phyloP scores from a whole-genome alignment of 768 basidiomycete species.

The Chalciporus piperatus region DNA sequence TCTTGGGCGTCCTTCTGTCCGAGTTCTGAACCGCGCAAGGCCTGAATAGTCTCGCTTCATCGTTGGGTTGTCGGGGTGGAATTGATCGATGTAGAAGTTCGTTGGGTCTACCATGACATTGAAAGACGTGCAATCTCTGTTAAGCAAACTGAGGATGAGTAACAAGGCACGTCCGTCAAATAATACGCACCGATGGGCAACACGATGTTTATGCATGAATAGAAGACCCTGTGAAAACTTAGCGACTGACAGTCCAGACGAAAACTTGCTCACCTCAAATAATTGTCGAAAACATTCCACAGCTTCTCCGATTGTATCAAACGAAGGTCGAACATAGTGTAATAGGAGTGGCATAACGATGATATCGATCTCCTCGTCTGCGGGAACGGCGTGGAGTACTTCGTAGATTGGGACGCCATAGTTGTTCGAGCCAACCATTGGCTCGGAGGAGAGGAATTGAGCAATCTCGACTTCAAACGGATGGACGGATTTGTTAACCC shows the following conservation, averaged over 20 bases:
- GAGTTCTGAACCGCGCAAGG: conserved; percentile 4
- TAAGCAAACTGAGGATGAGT: neutral
- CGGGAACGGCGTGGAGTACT: conserved; percentile 9
- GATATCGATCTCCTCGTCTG: neutral
- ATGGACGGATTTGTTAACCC: conserved; percentile 3
- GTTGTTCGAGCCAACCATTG: conserved; percentile 15
- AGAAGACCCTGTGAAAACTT: conserved; percentile 14
- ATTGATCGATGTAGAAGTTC: conserved; percentile 1
- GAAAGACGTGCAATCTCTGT: conserved; percentile 19
- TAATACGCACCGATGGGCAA: conserved; percentile 8
- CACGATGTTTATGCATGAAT: conserved; percentile 21
- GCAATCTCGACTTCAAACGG: conserved; percentile 29
- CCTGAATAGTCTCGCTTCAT: too few species aligned
- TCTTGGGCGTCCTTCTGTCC: conserved; percentile 19
- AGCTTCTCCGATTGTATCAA: conserved; percentile 19
- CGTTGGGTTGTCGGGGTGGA: neutral
- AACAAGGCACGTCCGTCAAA: too few species aligned
- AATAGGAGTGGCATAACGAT: conserved; percentile 38
- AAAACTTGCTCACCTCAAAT: conserved; percentile 24
- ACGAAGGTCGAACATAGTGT: conserved; percentile 18
- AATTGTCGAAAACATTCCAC: conserved; percentile 30
- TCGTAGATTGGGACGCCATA: conserved; percentile 32
- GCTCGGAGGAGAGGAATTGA: conserved; percentile 9
- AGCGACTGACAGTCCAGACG: neutral
- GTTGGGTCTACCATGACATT: conserved; percentile 33